These are phyloP conservation scores for Urostyla sp. DNA, from an alignment of 73 alveolate genomes.

Conservation along the genomic window DNA sequence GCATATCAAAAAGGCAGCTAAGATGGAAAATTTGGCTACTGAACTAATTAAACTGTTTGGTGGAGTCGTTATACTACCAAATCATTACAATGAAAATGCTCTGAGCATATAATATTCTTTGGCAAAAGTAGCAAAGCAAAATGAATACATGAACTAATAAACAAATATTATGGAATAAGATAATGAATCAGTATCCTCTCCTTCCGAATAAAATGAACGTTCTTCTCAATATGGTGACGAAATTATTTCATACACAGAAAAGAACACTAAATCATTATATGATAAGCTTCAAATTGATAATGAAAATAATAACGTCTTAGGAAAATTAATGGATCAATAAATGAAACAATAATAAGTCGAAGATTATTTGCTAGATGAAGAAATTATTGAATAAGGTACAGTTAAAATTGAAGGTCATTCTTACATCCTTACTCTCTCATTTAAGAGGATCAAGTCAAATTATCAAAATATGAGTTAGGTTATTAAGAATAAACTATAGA, in stretches of 20 bases:
- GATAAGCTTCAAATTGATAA: neutral
- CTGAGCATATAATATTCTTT: conserved; percentile 1
- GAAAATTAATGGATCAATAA: conserved; percentile 20
- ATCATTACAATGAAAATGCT: neutral
- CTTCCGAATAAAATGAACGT: no score
- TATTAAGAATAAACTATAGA: no score
- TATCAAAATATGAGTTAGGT: conserved; percentile 52
- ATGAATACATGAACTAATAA: no score
- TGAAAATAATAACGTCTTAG: conserved; percentile 3
- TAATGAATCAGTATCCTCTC: no score
- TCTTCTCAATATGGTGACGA: neutral
- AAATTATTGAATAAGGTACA: conserved; percentile 50
- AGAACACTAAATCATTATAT: neutral
- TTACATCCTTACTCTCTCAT: conserved; percentile 12
- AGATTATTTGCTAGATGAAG: conserved; percentile 29
- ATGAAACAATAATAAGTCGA: conserved; percentile 14
- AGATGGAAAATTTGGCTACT: conserved; percentile 7
- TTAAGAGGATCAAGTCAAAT: conserved; percentile 12
- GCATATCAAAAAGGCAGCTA: neutral
- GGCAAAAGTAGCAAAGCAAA: no score
- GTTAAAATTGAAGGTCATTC: conserved; percentile 28
- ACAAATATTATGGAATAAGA: no score
- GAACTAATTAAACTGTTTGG: conserved; percentile 7
- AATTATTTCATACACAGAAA: neutral
- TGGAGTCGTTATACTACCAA: neutral